Percentiles rank a stretch among this genome's conserved stretches.
These are phyloP conservation scores for Penicillium olsonii DNA, from an alignment of 2,329 filamentous ascomycete species.

Conservation along the genomic window DNA sequence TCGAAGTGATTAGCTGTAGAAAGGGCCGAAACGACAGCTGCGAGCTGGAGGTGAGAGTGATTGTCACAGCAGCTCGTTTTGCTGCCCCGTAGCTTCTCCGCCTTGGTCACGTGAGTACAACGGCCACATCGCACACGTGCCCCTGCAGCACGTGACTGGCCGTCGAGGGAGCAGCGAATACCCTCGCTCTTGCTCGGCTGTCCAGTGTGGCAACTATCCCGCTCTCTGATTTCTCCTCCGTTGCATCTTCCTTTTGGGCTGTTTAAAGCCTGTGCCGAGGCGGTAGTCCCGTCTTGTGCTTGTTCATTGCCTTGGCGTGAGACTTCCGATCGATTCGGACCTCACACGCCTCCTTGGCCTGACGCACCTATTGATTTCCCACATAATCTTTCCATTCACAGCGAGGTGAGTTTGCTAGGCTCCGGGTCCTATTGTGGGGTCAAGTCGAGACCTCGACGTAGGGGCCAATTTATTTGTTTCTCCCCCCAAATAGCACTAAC, in stretches of 20 bases:
- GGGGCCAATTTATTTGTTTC: constrained; percentile 20
- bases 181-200: constrained; percentile 25
- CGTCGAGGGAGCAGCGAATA: constrained; percentile 27
- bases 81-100: constrained; percentile 18
- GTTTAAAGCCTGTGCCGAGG: constrained; percentile 33
- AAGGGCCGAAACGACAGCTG: not conserved
- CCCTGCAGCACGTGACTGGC: constrained; percentile 17
- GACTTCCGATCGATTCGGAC: constrained; percentile 32
- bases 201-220: constrained; percentile 28
- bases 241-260: constrained; percentile 26
- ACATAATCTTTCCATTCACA: constrained; percentile 3
- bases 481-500: constrained; percentile 32
- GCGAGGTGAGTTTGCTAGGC: constrained; percentile 13
- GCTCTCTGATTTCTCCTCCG: constrained; percentile 22
- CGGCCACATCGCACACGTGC: constrained; percentile 22
- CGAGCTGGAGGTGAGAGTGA: constrained; percentile 4
- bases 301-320: constrained; percentile 27
- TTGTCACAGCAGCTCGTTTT: constrained; percentile 18
- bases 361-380: constrained; percentile 21
- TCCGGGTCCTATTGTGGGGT: constrained; percentile 1
- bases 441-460: constrained; percentile 1
- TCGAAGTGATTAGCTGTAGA: not conserved
- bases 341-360: constrained; percentile 34
- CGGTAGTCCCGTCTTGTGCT: constrained; percentile 32
- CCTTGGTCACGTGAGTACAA: constrained; percentile 23